Conservation (phyloP, 2,329 filamentous ascomycete species). For the Xylariaceae sp. region DNA sequence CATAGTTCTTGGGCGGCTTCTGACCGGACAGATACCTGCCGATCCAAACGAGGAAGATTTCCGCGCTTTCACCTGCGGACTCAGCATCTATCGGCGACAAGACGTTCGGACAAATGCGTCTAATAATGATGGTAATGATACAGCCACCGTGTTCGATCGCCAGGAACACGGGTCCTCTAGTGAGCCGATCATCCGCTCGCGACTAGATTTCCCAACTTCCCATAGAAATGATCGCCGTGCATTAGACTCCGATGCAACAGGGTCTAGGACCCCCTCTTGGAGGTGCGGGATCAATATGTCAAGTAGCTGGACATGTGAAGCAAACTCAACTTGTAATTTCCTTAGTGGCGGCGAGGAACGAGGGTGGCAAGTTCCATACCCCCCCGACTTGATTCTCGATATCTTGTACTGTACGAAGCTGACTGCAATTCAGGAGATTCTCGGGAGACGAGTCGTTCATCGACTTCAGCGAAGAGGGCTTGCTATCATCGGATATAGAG, state of each 20-base stretch:
- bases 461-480: constrained; percentile 20
- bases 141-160: constrained; percentile 5
- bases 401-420: constrained; percentile 8
- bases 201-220: constrained; percentile 16
- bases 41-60: constrained; percentile 75
- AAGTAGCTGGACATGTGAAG: constrained; percentile 75
- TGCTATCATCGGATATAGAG: constrained; percentile 19
- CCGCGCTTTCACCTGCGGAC: constrained; percentile 74
- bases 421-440: constrained; percentile 31
- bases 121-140: constrained; percentile 3
- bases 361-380: constrained; percentile 66
- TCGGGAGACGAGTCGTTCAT: constrained; percentile 39
- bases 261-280: constrained; percentile 33
- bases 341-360: constrained; percentile 76
- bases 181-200: constrained; percentile 17
- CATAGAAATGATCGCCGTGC: constrained; percentile 19
- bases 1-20: constrained; percentile 76
- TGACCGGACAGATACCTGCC: constrained; percentile 75
- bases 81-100: constrained; percentile 59
- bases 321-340: constrained; percentile 83
- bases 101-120: neutral
- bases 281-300: constrained; percentile 54
- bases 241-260: constrained; percentile 29
- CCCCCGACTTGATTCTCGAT: constrained; percentile 5
- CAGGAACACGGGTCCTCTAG: constrained; percentile 1